These are phyloP conservation scores for Candida tetrigidarum DNA, from an alignment of 1,139 yeast genomes.

Conservation along the genomic window DNA sequence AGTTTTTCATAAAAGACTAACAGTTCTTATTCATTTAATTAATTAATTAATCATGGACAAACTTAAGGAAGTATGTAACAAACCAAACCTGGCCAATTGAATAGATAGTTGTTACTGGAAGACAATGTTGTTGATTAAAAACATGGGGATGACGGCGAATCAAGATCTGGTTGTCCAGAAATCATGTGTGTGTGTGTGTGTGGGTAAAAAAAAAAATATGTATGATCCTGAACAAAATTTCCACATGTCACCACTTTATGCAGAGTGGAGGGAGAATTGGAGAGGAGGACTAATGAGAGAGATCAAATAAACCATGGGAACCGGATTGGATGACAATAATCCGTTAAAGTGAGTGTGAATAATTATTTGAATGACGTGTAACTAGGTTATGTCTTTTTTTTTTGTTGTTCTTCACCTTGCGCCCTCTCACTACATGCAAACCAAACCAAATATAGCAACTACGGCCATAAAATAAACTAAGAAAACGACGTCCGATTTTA, in stretches of 20 bases:
- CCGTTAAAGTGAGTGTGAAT: not conserved
- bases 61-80: constrained; percentile 54
- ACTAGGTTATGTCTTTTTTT: not conserved
- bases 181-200: not conserved
- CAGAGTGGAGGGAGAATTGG: too few relatives aligned
- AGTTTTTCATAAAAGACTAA: not conserved
- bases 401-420: not conserved
- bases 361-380: constrained; percentile 1
- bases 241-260: too few relatives aligned
- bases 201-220: not conserved
- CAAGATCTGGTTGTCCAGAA: not conserved
- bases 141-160: not conserved
- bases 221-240: not conserved
- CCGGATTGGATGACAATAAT: too few relatives aligned
- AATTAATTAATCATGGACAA: constrained; percentile 41
- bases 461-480: too few relatives aligned
- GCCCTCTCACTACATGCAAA: not conserved
- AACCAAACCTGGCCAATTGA: not conserved
- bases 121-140: too few relatives aligned
- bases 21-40: constrained; percentile 1
- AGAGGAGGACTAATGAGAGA: too few relatives aligned
- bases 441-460: not conserved
- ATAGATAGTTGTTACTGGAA: not conserved
- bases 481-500: not conserved
- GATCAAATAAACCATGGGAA: too few relatives aligned